phyloP scores from a whole-genome alignment of 805 yeast species.

The Candida orba region DNA sequence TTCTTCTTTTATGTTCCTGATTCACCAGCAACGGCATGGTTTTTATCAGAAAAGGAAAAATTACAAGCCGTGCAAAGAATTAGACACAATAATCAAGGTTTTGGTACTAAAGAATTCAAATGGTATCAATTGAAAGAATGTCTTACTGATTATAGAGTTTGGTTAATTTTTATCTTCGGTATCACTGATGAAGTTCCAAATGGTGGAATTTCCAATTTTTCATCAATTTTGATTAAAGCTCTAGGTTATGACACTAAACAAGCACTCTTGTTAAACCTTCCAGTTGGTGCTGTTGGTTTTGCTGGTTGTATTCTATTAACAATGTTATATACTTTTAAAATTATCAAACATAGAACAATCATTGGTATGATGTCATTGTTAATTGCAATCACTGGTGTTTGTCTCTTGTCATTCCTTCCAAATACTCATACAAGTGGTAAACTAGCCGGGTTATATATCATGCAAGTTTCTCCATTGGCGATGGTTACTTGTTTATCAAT shows the following conservation, averaged over 20 bases:
- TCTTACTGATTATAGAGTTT: slow-evolving; percentile 23
- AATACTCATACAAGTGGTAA: neutral
- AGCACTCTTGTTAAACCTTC: slow-evolving; percentile 1
- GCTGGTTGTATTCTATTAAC: neutral
- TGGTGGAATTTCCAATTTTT: slow-evolving; percentile 42
- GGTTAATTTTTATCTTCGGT: slow-evolving; percentile 30
- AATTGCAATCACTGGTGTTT: neutral
- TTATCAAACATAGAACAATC: neutral
- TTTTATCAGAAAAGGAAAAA: slow-evolving; percentile 33
- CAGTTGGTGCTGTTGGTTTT: slow-evolving; percentile 5
- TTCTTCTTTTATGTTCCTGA: slow-evolving; percentile 40
- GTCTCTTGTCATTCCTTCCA: neutral
- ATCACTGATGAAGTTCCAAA: slow-evolving; percentile 30
- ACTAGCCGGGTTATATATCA: neutral
- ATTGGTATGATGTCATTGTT: neutral
- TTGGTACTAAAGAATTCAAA: slow-evolving; percentile 33
- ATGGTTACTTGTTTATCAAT: slow-evolving; percentile 1
- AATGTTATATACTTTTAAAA: neutral
- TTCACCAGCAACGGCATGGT: slow-evolving; percentile 35
- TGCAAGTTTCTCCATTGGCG: neutral
- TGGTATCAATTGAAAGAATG: slow-evolving; percentile 24
- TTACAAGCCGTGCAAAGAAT: slow-evolving; percentile 35
- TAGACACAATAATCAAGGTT: slow-evolving; percentile 36
- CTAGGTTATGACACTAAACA: neutral
- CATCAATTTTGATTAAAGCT: slow-evolving; percentile 29